Conservation (phyloP, 140 eudicot genomes). For the Bidens hawaiensis region DNA sequence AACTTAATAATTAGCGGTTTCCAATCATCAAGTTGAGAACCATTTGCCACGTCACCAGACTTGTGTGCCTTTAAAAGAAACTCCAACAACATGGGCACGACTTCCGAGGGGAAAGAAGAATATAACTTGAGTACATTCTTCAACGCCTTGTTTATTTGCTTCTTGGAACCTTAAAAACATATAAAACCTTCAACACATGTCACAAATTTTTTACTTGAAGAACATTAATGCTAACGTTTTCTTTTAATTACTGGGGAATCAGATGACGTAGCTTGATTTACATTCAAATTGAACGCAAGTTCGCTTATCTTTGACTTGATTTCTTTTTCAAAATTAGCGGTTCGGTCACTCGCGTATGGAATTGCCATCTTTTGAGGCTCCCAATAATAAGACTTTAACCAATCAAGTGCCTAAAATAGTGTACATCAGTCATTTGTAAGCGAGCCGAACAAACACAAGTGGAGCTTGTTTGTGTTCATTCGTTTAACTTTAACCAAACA, state of each 20-base stretch:
- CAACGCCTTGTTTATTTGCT: constrained; percentile 44
- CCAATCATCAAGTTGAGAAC: constrained; percentile 63
- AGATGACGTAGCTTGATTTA: constrained; percentile 31
- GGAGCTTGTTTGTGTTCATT: too few species aligned
- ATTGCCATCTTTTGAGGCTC: constrained; percentile 74
- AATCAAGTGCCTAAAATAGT: constrained; percentile 85
- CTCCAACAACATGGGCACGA: constrained; percentile 48
- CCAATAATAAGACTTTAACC: constrained; percentile 88
- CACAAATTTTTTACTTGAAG: too few species aligned
- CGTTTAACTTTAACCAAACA: too few species aligned
- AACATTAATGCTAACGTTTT: constrained; percentile 37
- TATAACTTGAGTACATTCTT: constrained; percentile 55
- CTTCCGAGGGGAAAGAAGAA: constrained; percentile 64
- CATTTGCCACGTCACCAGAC: constrained; percentile 34
- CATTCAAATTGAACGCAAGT: constrained; percentile 44
- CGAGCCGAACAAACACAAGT: too few species aligned
- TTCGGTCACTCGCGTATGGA: constrained; percentile 35
- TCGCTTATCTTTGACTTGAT: constrained; percentile 54
- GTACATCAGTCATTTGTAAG: too few species aligned
- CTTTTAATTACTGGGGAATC: constrained; percentile 43
- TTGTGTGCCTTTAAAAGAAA: constrained; percentile 55
- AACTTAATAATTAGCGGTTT: constrained; percentile 60
- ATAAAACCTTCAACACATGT: too few species aligned
- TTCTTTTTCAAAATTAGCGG: constrained; percentile 40
- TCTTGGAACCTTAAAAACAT: constrained; percentile 83